These are phyloP conservation scores for Collybia nuda DNA, from an alignment of 768 basidiomycete species.

Conservation along the genomic window DNA sequence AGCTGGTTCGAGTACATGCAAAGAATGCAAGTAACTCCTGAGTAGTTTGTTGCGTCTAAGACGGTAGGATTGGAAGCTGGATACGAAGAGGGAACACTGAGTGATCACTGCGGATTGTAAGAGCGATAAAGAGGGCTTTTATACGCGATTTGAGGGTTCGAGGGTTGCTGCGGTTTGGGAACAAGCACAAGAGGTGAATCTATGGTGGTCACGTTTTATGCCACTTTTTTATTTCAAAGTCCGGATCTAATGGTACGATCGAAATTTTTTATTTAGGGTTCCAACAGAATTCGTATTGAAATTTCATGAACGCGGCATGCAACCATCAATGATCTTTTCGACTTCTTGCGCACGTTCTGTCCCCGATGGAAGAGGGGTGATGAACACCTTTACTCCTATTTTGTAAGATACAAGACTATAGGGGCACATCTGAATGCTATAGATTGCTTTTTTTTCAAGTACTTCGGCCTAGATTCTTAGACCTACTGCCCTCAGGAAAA, in stretches of 20 bases:
- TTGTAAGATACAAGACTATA: too few relatives aligned
- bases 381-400: too few relatives aligned
- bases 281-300: too few relatives aligned
- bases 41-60: background rate
- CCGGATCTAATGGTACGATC: background rate
- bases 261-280: too few relatives aligned
- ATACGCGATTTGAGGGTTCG: background rate
- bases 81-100: background rate
- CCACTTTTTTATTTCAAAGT: slow-evolving; percentile 1
- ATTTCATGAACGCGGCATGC: too few relatives aligned
- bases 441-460: too few relatives aligned
- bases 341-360: too few relatives aligned
- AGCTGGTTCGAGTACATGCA: slow-evolving; percentile 98
- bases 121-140: background rate
- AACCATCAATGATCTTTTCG: too few relatives aligned
- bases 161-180: slow-evolving; percentile 1
- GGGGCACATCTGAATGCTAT: too few relatives aligned
- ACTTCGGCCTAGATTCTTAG: too few relatives aligned
- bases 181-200: background rate
- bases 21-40: slow-evolving; percentile 39
- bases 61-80: background rate
- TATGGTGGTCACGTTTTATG: background rate
- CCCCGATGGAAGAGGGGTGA: too few relatives aligned
- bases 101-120: background rate
- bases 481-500: too few relatives aligned